Evolutionary conservation across 495 filamentous ascomycete species (phyloP).

Genomic region (Neurospora africana): DNA sequence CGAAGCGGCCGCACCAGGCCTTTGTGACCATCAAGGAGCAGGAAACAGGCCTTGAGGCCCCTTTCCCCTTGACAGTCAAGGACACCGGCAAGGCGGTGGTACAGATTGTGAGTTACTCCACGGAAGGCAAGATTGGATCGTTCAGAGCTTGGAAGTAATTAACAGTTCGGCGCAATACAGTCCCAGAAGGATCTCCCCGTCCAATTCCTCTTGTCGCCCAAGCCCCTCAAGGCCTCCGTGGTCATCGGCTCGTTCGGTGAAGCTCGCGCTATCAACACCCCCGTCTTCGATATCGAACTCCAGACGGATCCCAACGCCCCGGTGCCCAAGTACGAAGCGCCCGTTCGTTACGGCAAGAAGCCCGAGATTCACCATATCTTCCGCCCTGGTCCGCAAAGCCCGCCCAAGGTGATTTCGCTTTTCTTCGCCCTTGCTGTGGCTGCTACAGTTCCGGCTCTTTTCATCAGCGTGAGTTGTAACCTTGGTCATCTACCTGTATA

Average conservation of each 20-base stretch:
- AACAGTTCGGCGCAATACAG: slow-evolving; percentile 35
- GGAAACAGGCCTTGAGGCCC: slow-evolving; percentile 70
- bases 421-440: slow-evolving; percentile 64
- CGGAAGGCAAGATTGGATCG: background rate
- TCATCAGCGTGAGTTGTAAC: slow-evolving; percentile 50
- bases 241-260: slow-evolving; percentile 81
- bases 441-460: slow-evolving; percentile 59
- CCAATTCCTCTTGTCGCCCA: slow-evolving; percentile 58
- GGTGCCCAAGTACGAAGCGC: slow-evolving; percentile 49
- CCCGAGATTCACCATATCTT: slow-evolving; percentile 90
- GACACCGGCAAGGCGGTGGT: slow-evolving; percentile 76
- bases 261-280: slow-evolving; percentile 55
- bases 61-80: slow-evolving; percentile 75
- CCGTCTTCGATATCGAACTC: slow-evolving; percentile 52
- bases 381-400: slow-evolving; percentile 64
- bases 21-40: slow-evolving; percentile 75
- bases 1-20: slow-evolving; percentile 83
- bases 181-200: slow-evolving; percentile 80
- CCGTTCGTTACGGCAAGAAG: slow-evolving; percentile 69
- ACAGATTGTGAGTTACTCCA: slow-evolving; percentile 55
- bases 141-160: slow-evolving; percentile 3
- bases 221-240: slow-evolving; percentile 64
- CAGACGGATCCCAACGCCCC: slow-evolving; percentile 48
- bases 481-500: background rate
- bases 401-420: slow-evolving; percentile 71